Evolutionary conservation across 352 stramenopile genomes (phyloP), one percentile per base, ranked within the genome.

Genomic region (Ophiocytium majus): DNA sequence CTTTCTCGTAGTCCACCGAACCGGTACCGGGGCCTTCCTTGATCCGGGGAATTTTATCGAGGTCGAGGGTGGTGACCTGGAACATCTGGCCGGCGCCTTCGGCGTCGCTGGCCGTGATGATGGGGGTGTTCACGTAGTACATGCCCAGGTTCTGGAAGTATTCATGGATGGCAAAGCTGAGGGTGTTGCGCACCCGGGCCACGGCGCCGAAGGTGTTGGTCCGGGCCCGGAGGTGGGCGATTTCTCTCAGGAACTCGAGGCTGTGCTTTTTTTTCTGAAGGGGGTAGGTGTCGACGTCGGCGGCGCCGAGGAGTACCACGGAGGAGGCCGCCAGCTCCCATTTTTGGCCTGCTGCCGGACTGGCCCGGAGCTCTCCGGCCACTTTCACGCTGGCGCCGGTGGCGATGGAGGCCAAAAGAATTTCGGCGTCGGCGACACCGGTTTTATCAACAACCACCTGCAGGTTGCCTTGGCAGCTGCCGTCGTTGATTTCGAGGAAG

Each of bases 81-180:
- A 99, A 99, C 91, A 97, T 96, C 91, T 99, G 96, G 0, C 97
- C 97, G 0, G 97, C 97, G 33, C 97, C 97, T 90, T 99, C 97
- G 87, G 96, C 99, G 92, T 99, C 97, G 64, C 93, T 95, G 50
- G 95, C 93, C 0, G 97, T 99, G 82, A 98, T 97, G 76, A 98
- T 93, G 35, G 95, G 95, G 83, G 94, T 98, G 90, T 98, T 94
- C 64, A 98, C 93, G 91, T 98, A 97, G 74, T 97, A 85, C 86
- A 98, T 98, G 43, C 95, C 94, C 31, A 91, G 91, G 50, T 95
- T 87, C 86, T 98, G 93, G 87, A 98, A 98, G 86, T 97, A 98
- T 86, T 95, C 91, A 91, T 98, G 95, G n/a, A 93, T 97, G 36
- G 95, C 93, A 83, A 95, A 97, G 36, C 94, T 93, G 90, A 97